Base-by-base conservation (phyloP, 176 grass and related monocot genomes). In the Carex kokanica region DNA sequence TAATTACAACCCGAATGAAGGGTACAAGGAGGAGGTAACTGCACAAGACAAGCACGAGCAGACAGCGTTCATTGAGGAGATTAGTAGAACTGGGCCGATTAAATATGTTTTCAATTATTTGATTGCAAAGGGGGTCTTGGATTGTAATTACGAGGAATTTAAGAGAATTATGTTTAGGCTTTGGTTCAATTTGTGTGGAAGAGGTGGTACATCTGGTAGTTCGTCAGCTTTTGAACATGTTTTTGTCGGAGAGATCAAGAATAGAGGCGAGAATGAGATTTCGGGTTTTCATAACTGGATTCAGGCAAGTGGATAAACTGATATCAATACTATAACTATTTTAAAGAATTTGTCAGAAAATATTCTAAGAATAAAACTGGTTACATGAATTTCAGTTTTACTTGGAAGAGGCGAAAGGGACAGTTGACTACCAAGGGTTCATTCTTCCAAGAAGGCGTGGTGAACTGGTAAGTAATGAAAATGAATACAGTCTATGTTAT, bases 221-320 rank as follows among this genome's bases (percentile, higher is more conserved):
- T 98, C 92, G 31, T 98, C 95, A 20, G 95, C 95, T 73, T 98
- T 93, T 85, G 95, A 98, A 86, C 95, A 98, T 95, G 95, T 98
- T 41, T 98, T 98, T 86, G 92, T 95, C 56, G 92, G 95, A 84
- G 95, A 98, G 86, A 93, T 98, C 57, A 95, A 98, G 31, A 90
- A 85, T 55, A 55, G 85, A 68, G 92, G 88, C 59, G 92, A 90
- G 74, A 86, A 6, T 65, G 92, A 98, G 74, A 92, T 98, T 12
- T 91, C 95, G 64, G 95, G 95, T 41, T 98, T 98, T 85, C 95
- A 98, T 82, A 98, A 98, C 86, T 98, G 95, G 95, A 98, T 94
- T 86, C 95, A 98, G 95, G 95, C 41, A 90, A 85, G 89, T 85
- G 60, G 24, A 55, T 59, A 85, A 24, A 67, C 13, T 21, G 11